These are phyloP conservation scores for Glycine tomentella DNA, from an alignment of 306 rosid species.

Conservation along the genomic window DNA sequence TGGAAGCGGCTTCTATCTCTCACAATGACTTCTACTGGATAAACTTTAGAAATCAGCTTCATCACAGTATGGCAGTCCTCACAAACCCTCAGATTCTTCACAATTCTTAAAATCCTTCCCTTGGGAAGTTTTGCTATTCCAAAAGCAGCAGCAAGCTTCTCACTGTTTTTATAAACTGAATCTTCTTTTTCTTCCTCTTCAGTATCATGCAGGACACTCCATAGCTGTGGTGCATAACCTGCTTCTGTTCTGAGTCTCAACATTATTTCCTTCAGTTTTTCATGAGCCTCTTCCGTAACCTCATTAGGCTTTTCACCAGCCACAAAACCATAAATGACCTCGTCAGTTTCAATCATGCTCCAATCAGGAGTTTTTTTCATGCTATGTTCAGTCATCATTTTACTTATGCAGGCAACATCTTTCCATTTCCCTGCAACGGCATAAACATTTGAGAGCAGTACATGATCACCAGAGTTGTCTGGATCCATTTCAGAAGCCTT, in stretches of 20 bases:
- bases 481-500: constrained; percentile 79
- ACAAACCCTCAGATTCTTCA: constrained; percentile 83
- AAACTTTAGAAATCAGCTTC: constrained; percentile 80
- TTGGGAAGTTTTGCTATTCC: constrained; percentile 68
- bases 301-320: constrained; percentile 73
- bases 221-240: constrained; percentile 70
- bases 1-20: constrained; percentile 94
- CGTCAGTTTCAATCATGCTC: constrained; percentile 84
- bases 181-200: constrained; percentile 88
- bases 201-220: constrained; percentile 77
- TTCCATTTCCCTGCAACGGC: constrained; percentile 85
- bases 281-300: constrained; percentile 66
- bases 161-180: constrained; percentile 77
- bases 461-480: constrained; percentile 72
- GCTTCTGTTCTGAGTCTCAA: constrained; percentile 64
- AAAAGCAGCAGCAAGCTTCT: constrained; percentile 90
- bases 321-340: constrained; percentile 70
- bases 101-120: constrained; percentile 70
- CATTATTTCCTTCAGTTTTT: constrained; percentile 73
- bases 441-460: constrained; percentile 81
- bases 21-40: constrained; percentile 68
- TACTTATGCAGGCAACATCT: constrained; percentile 72
- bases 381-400: constrained; percentile 67
- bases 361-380: constrained; percentile 75
- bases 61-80: constrained; percentile 83